These are phyloP conservation scores for Heterobasidion irregulare DNA, from an alignment of 1,284 basidiomycete genomes.

Conservation along the genomic window DNA sequence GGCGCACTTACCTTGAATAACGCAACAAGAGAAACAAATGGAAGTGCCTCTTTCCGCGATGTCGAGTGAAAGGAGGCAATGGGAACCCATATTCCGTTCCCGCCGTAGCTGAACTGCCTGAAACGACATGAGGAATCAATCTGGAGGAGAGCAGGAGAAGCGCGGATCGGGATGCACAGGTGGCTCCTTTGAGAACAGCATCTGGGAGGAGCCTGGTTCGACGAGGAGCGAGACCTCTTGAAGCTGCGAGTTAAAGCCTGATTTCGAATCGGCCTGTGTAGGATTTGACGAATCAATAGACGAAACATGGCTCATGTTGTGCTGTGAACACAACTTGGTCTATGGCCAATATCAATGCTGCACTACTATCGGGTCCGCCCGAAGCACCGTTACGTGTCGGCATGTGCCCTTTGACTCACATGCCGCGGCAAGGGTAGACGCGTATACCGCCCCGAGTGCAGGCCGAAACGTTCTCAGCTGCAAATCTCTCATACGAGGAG, in stretches of 20 bases:
- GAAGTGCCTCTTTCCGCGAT: conserved; percentile 21
- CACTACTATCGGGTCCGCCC: background rate
- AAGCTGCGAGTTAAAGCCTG: background rate
- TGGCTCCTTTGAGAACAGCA: background rate
- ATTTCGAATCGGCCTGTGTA: conserved; percentile 5
- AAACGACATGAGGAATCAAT: conserved; percentile 1
- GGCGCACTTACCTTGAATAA: conserved; percentile 37
- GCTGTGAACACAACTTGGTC: background rate
- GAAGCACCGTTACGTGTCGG: background rate
- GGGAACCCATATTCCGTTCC: background rate
- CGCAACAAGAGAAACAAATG: conserved; percentile 30
- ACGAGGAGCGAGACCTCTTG: conserved; percentile 4
- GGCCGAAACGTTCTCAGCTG: background rate
- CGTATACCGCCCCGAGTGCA: background rate
- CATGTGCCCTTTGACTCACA: background rate
- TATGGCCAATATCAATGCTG: background rate
- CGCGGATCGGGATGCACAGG: background rate
- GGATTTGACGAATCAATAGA: conserved; percentile 4
- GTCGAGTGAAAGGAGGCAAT: conserved; percentile 34
- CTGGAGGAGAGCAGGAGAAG: conserved; percentile 5
- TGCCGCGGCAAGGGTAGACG: background rate
- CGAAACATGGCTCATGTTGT: conserved; percentile 22
- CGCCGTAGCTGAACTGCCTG: background rate
- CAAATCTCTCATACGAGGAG: background rate
- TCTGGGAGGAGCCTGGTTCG: background rate